Evolutionary conservation across 192 early-diverging fungal species (phyloP).

Genomic region (Backusella morwellensis): DNA sequence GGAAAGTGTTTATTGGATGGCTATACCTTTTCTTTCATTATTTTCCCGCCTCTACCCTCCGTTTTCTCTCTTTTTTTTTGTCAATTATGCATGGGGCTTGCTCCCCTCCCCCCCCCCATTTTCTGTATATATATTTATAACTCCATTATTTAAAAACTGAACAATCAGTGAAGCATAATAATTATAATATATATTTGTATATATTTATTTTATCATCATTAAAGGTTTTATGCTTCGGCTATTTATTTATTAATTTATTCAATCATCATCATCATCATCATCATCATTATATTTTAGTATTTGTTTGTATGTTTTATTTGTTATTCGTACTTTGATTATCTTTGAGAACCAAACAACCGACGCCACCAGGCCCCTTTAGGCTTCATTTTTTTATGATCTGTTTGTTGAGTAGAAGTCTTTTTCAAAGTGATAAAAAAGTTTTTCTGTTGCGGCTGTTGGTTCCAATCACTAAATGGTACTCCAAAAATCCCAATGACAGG

Average conservation of each 20-base stretch:
- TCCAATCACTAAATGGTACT: conserved; percentile 37
- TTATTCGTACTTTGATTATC: background rate
- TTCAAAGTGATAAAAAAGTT: background rate
- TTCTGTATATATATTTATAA: background rate
- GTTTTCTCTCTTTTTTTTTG: background rate
- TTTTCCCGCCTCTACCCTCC: background rate
- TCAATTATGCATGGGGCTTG: background rate
- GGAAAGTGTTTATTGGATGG: background rate
- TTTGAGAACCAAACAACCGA: background rate
- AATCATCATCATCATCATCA: background rate
- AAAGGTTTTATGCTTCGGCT: background rate
- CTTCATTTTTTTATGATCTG: background rate
- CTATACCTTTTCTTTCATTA: background rate
- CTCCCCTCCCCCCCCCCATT: background rate
- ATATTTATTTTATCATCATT: background rate
- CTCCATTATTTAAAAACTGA: background rate
- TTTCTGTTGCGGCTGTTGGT: background rate
- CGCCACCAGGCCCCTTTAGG: conserved; percentile 3
- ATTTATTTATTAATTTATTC: background rate
- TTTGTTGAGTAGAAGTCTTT: background rate
- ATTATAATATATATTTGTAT: background rate
- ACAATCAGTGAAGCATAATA: background rate
- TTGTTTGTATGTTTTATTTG: background rate
- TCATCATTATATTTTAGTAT: background rate
- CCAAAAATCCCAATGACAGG: conserved; percentile 52